Base-by-base conservation (phyloP, 2,329 filamentous ascomycete genomes). In the Madurella mycetomatis region DNA sequence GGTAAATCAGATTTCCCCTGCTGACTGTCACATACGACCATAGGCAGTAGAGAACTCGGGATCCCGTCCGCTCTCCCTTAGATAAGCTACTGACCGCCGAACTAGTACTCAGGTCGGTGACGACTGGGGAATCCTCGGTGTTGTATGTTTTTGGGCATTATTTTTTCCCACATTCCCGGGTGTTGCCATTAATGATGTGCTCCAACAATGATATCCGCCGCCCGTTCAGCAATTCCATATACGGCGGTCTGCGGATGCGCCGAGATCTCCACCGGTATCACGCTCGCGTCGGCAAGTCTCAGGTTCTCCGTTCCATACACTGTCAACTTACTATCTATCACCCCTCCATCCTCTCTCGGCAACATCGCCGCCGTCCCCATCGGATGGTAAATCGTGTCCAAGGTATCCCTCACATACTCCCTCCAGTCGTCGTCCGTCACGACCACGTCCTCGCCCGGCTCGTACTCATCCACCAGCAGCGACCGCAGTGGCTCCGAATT, bases 401-500 rank as follows among this genome's bases (percentile, higher is more conserved):
- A 51, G 3, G 45, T 61, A 25, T 55, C 53, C 9, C 41, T 5
- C 13, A 61, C 43, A 42, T 51, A 58, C 19, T 48, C 32, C 12
- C 39, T 34, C 59, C 55, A 58, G 41, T 60, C 39, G 12, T 49
- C 57, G 19, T 60, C 57, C 9, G 53, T 57, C 40, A 52, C 40
- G 15, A 64, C 60, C 0, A 39, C 47, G 9, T 54, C 61, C 42
- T 61, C n/a, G 2, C 67, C 67, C 1, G 68, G 71, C 56, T 69
- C 67, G 34, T 71, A 70, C 58, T 73, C 71, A 11, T 45, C 60
- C 1, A 59, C 63, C 66, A 66, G 69, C 0, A 68, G 41, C 0
- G 60, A 64, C n/a, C 48, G 51, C 56, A 73, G 60, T 0, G 70
- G 71, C 53, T 66, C 63, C 0, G 69, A 65, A 0, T 54, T 58